A percentile compares a stretch with the other conserved stretches of the same genome.
Conservation (phyloP, 352 stramenopile species). For the Phytophthora citrophthora region DNA sequence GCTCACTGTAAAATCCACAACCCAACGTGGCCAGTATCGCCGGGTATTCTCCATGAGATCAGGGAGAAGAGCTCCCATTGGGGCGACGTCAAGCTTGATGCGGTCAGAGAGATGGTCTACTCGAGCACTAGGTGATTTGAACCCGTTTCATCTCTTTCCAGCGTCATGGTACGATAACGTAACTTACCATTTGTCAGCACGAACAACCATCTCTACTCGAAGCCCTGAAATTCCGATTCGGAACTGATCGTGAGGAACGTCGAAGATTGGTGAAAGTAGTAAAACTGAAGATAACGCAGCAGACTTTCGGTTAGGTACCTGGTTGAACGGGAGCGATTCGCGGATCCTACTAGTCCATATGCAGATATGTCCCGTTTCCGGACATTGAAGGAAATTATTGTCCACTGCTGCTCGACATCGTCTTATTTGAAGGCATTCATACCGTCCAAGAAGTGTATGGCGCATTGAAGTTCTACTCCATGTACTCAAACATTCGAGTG, state of each 20-base stretch:
- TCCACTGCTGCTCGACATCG: not conserved
- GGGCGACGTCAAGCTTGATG: slow-evolving; percentile 48
- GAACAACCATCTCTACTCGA: not conserved
- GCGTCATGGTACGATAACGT: no score
- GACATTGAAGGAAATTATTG: not conserved
- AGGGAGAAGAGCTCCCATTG: slow-evolving; percentile 46
- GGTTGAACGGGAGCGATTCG: not conserved
- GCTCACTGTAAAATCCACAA: slow-evolving; percentile 24
- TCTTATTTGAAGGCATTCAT: not conserved
- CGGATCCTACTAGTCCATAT: not conserved
- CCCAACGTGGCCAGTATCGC: slow-evolving; percentile 8
- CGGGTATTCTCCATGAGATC: slow-evolving; percentile 42
- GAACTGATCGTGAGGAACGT: not conserved
- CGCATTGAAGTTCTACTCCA: not conserved
- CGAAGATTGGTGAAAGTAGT: not conserved
- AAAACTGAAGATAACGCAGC: not conserved
- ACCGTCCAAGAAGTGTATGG: not conserved
- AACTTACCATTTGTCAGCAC: not conserved
- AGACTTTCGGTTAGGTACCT: not conserved
- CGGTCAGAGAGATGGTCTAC: slow-evolving; percentile 29
- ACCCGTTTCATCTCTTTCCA: not conserved
- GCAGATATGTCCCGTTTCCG: not conserved
- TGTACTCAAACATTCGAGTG: not conserved
- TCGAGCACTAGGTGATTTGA: not conserved
- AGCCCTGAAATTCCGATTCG: not conserved